Percentiles rank a stretch among this genome's conserved stretches.
These are phyloP conservation scores for Penicillium maclennaniae DNA, from an alignment of 495 filamentous ascomycete genomes.

Conservation along the genomic window DNA sequence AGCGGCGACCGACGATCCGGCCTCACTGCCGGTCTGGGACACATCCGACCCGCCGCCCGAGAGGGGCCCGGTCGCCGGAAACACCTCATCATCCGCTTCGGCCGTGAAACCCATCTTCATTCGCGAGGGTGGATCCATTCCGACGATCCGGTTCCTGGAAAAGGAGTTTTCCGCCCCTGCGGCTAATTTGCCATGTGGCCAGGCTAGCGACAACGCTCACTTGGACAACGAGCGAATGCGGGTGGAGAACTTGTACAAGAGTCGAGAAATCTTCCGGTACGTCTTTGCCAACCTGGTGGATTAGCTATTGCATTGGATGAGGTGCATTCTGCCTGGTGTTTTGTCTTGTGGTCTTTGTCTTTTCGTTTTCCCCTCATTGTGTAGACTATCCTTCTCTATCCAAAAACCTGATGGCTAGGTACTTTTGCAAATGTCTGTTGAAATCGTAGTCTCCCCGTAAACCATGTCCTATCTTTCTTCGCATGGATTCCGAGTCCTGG, in stretches of 20 bases:
- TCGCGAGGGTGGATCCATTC: slow-evolving; percentile 91
- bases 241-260: slow-evolving; percentile 83
- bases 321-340: not conserved
- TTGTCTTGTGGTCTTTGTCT: not conserved
- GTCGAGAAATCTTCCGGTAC: slow-evolving; percentile 81
- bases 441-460: not conserved
- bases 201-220: slow-evolving; percentile 92
- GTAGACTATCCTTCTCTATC: slow-evolving; percentile 9
- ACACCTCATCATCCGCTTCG: not conserved
- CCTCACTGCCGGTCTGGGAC: slow-evolving; percentile 19
- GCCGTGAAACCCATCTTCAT: slow-evolving; percentile 68
- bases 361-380: not conserved
- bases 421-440: not conserved
- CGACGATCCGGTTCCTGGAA: slow-evolving; percentile 87
- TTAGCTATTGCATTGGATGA: slow-evolving; percentile 29
- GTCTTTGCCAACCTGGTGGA: slow-evolving; percentile 72
- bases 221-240: slow-evolving; percentile 90
- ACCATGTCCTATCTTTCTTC: not conserved
- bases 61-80: not conserved
- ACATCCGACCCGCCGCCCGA: slow-evolving; percentile 9
- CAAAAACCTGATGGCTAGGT: too few relatives aligned
- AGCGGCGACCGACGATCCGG: slow-evolving; percentile 25
- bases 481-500: not conserved
- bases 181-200: slow-evolving; percentile 90
- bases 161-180: slow-evolving; percentile 92